phyloP scores from a whole-genome alignment of 208 protist species.

The Novymonas esmeraldas region DNA sequence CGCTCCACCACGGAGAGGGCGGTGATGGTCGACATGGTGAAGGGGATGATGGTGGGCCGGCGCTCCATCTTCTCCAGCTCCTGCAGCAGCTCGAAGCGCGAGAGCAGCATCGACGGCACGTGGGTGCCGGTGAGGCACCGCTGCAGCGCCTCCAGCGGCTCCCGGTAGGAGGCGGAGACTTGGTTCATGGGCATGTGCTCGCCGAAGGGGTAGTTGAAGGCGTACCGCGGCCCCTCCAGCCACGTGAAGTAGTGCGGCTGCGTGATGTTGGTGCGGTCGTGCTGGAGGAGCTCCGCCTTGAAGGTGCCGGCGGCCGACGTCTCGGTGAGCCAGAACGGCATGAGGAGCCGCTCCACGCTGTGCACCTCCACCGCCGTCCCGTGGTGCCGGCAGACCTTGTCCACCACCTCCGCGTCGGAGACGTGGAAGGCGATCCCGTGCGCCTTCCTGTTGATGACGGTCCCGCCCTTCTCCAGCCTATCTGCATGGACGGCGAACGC shows the following conservation, averaged over 20 bases:
- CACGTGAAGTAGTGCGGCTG: constrained; percentile 83
- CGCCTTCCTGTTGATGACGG: constrained; percentile 72
- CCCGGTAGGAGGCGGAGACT: constrained; percentile 80
- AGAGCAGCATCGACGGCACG: constrained; percentile 89
- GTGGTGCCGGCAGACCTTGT: constrained; percentile 81
- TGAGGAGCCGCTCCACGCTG: constrained; percentile 70
- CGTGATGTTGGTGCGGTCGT: constrained; percentile 76
- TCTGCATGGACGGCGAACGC: constrained; percentile 74
- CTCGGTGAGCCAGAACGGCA: constrained; percentile 86
- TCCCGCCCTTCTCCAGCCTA: constrained; percentile 57
- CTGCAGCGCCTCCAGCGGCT: constrained; percentile 76
- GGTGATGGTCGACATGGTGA: constrained; percentile 88
- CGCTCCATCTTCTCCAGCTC: constrained; percentile 72
- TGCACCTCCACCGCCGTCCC: constrained; percentile 66
- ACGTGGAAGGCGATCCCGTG: constrained; percentile 87
- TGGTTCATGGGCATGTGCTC: constrained; percentile 86
- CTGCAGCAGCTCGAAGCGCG: constrained; percentile 82
- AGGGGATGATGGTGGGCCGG: constrained; percentile 72
- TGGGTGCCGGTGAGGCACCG: constrained; percentile 73
- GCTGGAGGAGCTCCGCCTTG: constrained; percentile 76
- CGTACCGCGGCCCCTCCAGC: constrained; percentile 82
- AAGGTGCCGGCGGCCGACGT: constrained; percentile 80
- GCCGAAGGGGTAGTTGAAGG: constrained; percentile 89
- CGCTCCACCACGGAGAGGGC: constrained; percentile 78
- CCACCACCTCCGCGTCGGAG: constrained; percentile 69